Conservation (phyloP, 2,329 filamentous ascomycete species). For the Clonostachys chloroleuca region DNA sequence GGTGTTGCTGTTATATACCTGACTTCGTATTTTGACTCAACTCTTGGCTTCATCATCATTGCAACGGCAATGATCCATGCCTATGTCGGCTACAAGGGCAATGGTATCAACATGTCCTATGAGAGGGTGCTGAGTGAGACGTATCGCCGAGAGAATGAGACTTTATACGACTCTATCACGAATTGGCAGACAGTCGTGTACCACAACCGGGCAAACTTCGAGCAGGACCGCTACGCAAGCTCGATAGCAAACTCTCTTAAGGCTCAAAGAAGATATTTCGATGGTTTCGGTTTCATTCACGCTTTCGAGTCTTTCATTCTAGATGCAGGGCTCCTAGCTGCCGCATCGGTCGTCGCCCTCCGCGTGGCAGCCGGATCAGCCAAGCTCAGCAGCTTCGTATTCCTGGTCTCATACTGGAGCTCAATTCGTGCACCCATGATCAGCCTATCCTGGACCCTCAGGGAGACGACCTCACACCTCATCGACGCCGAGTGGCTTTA, state of each 20-base stretch:
- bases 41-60: constrained; percentile 12
- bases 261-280: constrained; percentile 4
- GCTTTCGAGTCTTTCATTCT: constrained; percentile 6
- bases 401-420: constrained; percentile 61
- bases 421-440: constrained; percentile 30
- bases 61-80: constrained; percentile 8
- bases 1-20: constrained; percentile 53
- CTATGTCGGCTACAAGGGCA: constrained; percentile 8
- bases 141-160: constrained; percentile 8
- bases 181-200: constrained; percentile 50
- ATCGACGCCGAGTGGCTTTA: constrained; percentile 62
- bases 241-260: constrained; percentile 5
- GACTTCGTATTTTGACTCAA: constrained; percentile 44
- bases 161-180: constrained; percentile 11
- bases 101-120: constrained; percentile 4
- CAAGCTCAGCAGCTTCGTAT: constrained; percentile 55
- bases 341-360: constrained; percentile 1
- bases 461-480: constrained; percentile 32
- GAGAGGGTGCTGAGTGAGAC: constrained; percentile 7
- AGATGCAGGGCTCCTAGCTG: constrained; percentile 7
- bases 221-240: constrained; percentile 12
- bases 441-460: constrained; percentile 19
- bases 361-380: constrained; percentile 3
- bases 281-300: constrained; percentile 5
- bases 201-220: constrained; percentile 15